phyloP scores from a whole-genome alignment of 176 grass and related monocot species.

The Paspalum notatum region DNA sequence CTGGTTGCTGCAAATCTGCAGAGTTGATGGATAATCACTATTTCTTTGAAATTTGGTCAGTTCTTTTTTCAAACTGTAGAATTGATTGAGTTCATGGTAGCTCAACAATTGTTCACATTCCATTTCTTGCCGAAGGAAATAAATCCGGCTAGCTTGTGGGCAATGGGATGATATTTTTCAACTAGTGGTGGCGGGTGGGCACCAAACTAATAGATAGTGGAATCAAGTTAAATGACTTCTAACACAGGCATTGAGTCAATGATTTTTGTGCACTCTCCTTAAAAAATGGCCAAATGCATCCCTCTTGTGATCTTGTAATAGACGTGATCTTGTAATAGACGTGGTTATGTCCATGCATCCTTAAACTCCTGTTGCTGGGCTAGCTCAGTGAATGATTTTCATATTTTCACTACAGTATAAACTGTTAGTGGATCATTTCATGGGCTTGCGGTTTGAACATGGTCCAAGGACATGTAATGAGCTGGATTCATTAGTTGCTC shows the following conservation, averaged over 20 bases:
- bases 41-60: neutral
- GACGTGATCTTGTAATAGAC: no score
- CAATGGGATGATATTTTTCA: no score
- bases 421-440: neutral
- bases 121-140: neutral
- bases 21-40: neutral
- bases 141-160: neutral
- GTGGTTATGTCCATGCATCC: neutral
- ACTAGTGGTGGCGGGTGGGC: no score
- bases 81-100: neutral
- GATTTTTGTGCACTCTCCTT: neutral
- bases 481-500: neutral
- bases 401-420: neutral
- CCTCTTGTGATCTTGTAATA: neutral
- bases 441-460: conserved; percentile 1
- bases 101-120: neutral
- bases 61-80: neutral
- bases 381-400: neutral
- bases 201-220: no score
- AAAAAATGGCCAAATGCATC: neutral
- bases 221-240: no score
- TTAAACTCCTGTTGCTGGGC: neutral
- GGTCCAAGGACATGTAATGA: neutral
- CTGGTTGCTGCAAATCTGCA: neutral
- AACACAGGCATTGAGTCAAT: neutral